Evolutionary conservation across 1,284 basidiomycete genomes (phyloP).

Genomic region (Ustilago esculenta): DNA sequence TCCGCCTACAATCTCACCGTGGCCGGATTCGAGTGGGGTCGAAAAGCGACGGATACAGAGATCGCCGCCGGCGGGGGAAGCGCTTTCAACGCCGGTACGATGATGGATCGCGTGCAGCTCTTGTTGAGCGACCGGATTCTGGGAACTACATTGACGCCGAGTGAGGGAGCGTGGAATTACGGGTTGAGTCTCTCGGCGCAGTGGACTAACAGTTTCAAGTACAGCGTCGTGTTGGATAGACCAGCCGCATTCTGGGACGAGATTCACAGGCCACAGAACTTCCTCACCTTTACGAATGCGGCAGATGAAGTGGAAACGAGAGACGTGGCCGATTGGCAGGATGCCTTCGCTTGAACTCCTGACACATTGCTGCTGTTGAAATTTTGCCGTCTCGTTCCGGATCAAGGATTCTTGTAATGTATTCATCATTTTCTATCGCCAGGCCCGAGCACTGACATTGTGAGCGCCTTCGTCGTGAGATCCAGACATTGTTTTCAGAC

Average conservation of each 20-base stretch:
- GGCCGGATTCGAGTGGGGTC: slow-evolving; percentile 96
- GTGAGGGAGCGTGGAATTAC: slow-evolving; percentile 61
- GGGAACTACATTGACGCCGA: slow-evolving; percentile 64
- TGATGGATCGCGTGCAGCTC: slow-evolving; percentile 96
- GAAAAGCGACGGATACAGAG: slow-evolving; percentile 84
- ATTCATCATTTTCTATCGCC: no score
- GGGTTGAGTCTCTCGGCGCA: slow-evolving; percentile 77
- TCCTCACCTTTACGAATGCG: slow-evolving; percentile 60
- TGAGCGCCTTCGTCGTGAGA: no score
- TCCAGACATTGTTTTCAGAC: no score
- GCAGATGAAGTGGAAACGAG: slow-evolving; percentile 26
- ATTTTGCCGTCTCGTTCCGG: no score
- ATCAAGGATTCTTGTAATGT: no score
- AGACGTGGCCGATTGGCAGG: slow-evolving; percentile 58
- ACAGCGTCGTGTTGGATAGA: slow-evolving; percentile 87
- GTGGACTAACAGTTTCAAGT: slow-evolving; percentile 86
- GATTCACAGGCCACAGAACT: slow-evolving; percentile 78
- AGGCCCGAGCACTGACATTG: no score
- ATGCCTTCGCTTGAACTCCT: slow-evolving; percentile 53
- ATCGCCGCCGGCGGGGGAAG: slow-evolving; percentile 71
- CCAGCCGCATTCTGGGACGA: slow-evolving; percentile 96
- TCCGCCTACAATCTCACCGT: slow-evolving; percentile 90
- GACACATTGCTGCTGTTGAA: no score
- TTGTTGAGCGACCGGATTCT: slow-evolving; percentile 81
- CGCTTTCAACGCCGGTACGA: slow-evolving; percentile 85